A percentile compares a stretch with the other conserved stretches of the same genome.
These are phyloP conservation scores for Aspergillus sp. DNA, from an alignment of 2,329 filamentous ascomycete genomes.

Conservation along the genomic window DNA sequence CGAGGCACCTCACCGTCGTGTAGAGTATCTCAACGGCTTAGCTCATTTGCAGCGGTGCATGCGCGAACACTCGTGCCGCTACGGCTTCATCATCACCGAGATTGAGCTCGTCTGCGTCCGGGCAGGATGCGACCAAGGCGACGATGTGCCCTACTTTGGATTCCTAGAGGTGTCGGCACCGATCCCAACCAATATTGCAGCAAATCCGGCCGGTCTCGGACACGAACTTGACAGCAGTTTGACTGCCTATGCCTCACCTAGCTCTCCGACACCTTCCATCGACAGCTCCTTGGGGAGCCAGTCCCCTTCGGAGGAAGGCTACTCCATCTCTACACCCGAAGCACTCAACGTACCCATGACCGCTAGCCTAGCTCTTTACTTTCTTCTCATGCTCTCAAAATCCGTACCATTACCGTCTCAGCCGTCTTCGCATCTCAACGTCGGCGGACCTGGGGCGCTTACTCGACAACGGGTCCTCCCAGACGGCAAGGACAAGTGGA, in stretches of 20 bases:
- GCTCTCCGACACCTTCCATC: constrained; percentile 37
- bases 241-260: constrained; percentile 26
- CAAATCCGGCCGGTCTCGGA: constrained; percentile 14
- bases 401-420: constrained; percentile 63
- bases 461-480: constrained; percentile 59
- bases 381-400: constrained; percentile 68
- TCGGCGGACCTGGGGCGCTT: constrained; percentile 61
- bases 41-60: constrained; percentile 86
- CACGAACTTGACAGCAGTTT: not conserved
- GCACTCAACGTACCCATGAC: constrained; percentile 52
- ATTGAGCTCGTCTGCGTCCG: constrained; percentile 92
- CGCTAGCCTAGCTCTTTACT: constrained; percentile 64
- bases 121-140: constrained; percentile 66
- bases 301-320: constrained; percentile 21
- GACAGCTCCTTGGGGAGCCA: constrained; percentile 31
- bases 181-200: constrained; percentile 57
- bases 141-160: constrained; percentile 78
- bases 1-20: constrained; percentile 80
- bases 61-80: constrained; percentile 90
- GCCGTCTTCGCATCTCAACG: constrained; percentile 61
- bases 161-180: constrained; percentile 74
- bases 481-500: constrained; percentile 64
- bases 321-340: constrained; percentile 15
- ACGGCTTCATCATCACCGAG: constrained; percentile 95
- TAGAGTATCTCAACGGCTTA: constrained; percentile 86